A percentile compares a stretch with the other conserved stretches of the same genome.
phyloP scores from a whole-genome alignment of 23 red algal species.

The Gracilaria caudata region DNA sequence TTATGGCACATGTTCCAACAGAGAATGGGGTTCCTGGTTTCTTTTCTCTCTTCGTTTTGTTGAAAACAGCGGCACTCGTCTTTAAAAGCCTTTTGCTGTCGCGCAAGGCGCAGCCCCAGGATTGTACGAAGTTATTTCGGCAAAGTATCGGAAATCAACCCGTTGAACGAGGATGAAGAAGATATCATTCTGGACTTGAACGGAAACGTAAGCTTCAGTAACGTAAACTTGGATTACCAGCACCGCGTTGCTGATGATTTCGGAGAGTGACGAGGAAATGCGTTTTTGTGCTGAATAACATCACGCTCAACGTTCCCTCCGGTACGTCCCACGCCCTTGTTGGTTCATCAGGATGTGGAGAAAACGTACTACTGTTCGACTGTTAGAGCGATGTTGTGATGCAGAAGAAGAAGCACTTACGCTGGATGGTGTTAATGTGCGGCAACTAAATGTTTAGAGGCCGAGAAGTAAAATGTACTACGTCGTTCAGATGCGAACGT shows the following conservation, averaged over 20 bases:
- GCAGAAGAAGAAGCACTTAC: slow-evolving; percentile 29
- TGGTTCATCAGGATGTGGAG: slow-evolving; percentile 86
- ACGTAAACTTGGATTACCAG: slow-evolving; percentile 85
- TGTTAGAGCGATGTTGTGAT: slow-evolving; percentile 89
- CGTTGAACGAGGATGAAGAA: slow-evolving; percentile 50
- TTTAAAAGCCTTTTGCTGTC: slow-evolving; percentile 53
- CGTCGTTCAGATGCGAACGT: slow-evolving; percentile 86
- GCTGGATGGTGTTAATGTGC: slow-evolving; percentile 72
- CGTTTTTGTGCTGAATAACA: slow-evolving; percentile 68
- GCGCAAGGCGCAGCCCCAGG: slow-evolving; percentile 76
- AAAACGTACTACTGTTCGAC: slow-evolving; percentile 83
- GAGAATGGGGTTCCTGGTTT: background rate
- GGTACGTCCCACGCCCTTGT: slow-evolving; percentile 93
- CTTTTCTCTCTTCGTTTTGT: background rate
- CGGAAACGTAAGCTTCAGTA: slow-evolving; percentile 69
- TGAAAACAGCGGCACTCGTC: slow-evolving; percentile 62
- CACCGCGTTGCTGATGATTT: slow-evolving; percentile 56
- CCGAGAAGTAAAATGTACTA: slow-evolving; percentile 87
- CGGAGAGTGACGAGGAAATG: slow-evolving; percentile 22
- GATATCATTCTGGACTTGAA: slow-evolving; percentile 62
- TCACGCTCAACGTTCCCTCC: slow-evolving; percentile 57
- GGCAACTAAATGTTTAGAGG: slow-evolving; percentile 70
- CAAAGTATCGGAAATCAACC: slow-evolving; percentile 64
- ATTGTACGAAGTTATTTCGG: slow-evolving; percentile 77
- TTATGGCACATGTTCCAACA: background rate